A percentile compares a stretch with the other conserved stretches of the same genome.
Conservation (phyloP, 352 stramenopile genomes). For the Blastocystis hominis region DNA sequence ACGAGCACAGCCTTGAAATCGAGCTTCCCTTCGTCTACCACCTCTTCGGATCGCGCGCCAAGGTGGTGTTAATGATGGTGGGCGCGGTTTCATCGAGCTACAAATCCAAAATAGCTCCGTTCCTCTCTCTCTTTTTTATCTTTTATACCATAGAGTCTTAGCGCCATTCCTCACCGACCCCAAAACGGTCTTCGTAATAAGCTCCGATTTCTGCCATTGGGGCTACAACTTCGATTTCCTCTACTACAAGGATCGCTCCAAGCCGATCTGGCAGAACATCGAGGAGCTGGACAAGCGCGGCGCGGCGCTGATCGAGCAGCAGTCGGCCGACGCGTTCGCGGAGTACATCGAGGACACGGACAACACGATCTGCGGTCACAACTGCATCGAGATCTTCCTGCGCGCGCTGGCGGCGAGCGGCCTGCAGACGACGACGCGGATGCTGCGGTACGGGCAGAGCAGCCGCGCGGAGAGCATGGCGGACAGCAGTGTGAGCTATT, state of each 20-base stretch:
- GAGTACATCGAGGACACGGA: slow-evolving; percentile 82
- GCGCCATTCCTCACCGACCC: slow-evolving; percentile 78
- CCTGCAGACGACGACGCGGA: background rate
- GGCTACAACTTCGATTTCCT: slow-evolving; percentile 80
- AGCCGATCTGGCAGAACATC: slow-evolving; percentile 84
- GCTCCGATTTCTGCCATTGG: slow-evolving; percentile 94
- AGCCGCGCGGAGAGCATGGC: background rate
- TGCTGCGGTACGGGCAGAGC: slow-evolving; percentile 30
- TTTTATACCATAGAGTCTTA: slow-evolving; percentile 61
- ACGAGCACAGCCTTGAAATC: slow-evolving; percentile 32
- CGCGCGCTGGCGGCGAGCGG: slow-evolving; percentile 1
- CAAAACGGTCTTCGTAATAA: slow-evolving; percentile 85
- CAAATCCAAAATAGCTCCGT: background rate
- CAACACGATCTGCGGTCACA: slow-evolving; percentile 91
- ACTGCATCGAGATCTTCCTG: slow-evolving; percentile 72
- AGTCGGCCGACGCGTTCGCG: slow-evolving; percentile 76
- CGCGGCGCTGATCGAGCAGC: slow-evolving; percentile 76
- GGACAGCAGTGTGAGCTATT: slow-evolving; percentile 39
- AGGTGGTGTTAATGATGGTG: slow-evolving; percentile 40
- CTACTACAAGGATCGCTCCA: slow-evolving; percentile 68
- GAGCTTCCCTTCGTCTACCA: slow-evolving; percentile 25
- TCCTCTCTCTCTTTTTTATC: too few species aligned
- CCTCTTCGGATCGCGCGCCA: background rate
- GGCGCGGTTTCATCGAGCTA: background rate
- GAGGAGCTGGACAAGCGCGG: slow-evolving; percentile 75